Percentiles rank a stretch among this genome's conserved stretches.
These are phyloP conservation scores for Colletotrichum camelliae DNA, from an alignment of 2,329 filamentous ascomycete genomes.

Conservation along the genomic window DNA sequence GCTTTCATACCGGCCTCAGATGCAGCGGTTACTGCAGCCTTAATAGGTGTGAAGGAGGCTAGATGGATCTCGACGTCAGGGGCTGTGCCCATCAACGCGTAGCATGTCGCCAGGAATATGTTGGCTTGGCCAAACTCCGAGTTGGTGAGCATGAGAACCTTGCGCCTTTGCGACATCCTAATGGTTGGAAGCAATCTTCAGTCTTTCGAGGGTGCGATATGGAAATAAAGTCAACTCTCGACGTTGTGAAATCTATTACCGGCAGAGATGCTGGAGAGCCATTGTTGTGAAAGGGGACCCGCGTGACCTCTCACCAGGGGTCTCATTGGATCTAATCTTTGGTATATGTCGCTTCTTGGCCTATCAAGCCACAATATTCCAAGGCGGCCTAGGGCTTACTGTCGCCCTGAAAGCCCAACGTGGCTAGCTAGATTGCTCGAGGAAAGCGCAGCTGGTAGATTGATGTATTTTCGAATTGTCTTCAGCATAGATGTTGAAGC, in stretches of 20 bases:
- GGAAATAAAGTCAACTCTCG: too few species aligned
- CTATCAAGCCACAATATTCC: not conserved
- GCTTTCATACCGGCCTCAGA: not conserved
- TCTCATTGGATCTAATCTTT: not conserved
- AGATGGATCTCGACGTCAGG: slow-evolving; percentile 17
- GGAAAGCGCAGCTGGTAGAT: too few species aligned
- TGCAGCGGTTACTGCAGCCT: not conserved
- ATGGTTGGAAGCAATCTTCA: too few species aligned
- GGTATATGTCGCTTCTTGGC: not conserved
- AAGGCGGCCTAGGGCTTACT: not conserved
- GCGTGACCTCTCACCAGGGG: not conserved
- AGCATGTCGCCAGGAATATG: slow-evolving; percentile 25
- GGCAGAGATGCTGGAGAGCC: too few species aligned
- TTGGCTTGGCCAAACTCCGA: slow-evolving; percentile 28
- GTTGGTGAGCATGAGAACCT: slow-evolving; percentile 26
- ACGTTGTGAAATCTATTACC: too few species aligned
- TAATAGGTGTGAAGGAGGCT: slow-evolving; percentile 1
- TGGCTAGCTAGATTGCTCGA: too few species aligned
- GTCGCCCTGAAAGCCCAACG: too few species aligned
- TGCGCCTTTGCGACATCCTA: not conserved
- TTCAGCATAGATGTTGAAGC: too few species aligned
- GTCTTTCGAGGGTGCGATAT: too few species aligned
- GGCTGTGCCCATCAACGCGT: slow-evolving; percentile 19
- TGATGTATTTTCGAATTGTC: too few species aligned
- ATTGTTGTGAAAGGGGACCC: not conserved